Evolutionary conservation across 805 yeast genomes (phyloP), one percentile per base, ranked within the genome.

Genomic region (Saccharomycopsis sp.): DNA sequence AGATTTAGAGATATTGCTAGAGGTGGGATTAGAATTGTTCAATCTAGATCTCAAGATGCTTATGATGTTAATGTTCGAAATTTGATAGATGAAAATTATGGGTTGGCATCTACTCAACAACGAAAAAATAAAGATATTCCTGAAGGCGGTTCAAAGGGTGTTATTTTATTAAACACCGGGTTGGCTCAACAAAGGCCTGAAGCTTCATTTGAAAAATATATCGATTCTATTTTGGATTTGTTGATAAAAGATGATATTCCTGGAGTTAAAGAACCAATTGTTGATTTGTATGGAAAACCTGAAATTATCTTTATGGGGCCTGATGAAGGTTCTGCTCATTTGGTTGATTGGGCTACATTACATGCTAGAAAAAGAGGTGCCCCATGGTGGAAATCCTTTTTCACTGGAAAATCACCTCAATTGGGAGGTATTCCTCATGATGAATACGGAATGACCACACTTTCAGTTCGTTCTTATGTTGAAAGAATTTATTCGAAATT

Each of bases 121-220:
- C 76, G 90, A 54, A 90, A 90, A 67, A 93, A 90, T 69, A 90
- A 90, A 70, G 98, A 90, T 69, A 93, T 90, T 48, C 97, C 98
- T 40, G 98, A 90, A 71, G 97, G 98, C 61, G 98, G 98, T 16
- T 86, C 97, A 33, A 90, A 90, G 64, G 98, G 98, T 68, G 98
- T 93, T 39, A 85, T 93, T 46, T 73, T 90, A 57, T 72, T 90
- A 54, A 89, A 83, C 58, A 81, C 84, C 35, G 85, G 84, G 47
- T 68, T 68, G 35, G 82, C 87, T 19, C 95, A 85, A 63, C 84
- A 77, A 33, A 77, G 81, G 58, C 87, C 95, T 41, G 78, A 79
- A 53, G 80, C 84, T 46, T 85, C 95, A 26, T 90, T 93, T 64
- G 84, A 82, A 61, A 94, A 93, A 68, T 90, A 90, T 63, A 82